Conservation (phyloP, 1,284 basidiomycete species). For the Athelia psychrophila region DNA sequence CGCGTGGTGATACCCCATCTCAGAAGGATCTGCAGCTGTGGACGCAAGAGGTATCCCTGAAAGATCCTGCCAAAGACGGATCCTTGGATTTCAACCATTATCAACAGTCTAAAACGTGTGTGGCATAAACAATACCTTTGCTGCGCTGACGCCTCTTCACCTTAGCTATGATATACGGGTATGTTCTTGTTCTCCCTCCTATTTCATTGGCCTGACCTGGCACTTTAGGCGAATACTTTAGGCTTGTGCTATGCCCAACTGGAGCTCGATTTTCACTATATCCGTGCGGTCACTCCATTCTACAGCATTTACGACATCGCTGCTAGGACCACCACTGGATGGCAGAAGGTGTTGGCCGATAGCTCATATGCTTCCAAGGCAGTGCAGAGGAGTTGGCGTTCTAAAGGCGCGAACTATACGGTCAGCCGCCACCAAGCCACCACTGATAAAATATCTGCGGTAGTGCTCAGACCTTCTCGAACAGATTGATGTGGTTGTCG, state of each 20-base stretch:
- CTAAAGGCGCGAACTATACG: slow-evolving; percentile 22
- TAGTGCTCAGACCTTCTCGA: too few species aligned
- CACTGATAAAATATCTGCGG: too few species aligned
- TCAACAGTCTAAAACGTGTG: slow-evolving; percentile 37
- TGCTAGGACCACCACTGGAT: slow-evolving; percentile 19
- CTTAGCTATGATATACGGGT: slow-evolving; percentile 39
- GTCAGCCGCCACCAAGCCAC: too few species aligned
- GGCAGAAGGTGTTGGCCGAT: slow-evolving; percentile 30
- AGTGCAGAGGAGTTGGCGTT: slow-evolving; percentile 33
- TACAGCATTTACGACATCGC: slow-evolving; percentile 43
- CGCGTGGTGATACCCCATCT: slow-evolving; percentile 42
- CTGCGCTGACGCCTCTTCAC: background rate
- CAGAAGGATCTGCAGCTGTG: slow-evolving; percentile 36
- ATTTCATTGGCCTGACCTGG: slow-evolving; percentile 3
- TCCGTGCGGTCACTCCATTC: slow-evolving; percentile 44
- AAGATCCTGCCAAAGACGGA: slow-evolving; percentile 32
- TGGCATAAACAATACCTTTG: slow-evolving; percentile 6
- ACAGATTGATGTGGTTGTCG: slow-evolving; percentile 36
- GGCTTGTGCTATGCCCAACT: slow-evolving; percentile 46
- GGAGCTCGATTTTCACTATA: slow-evolving; percentile 43
- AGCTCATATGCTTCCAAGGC: slow-evolving; percentile 29
- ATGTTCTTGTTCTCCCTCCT: slow-evolving; percentile 5
- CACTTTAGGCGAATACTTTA: slow-evolving; percentile 39
- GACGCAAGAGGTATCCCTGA: slow-evolving; percentile 38
- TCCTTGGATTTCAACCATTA: slow-evolving; percentile 43